Percentiles rank a stretch among this genome's conserved stretches.
Evolutionary conservation across 371 early-diverging fungal species (phyloP).

Genomic region (Paraphysoderma sedebokerense): DNA sequence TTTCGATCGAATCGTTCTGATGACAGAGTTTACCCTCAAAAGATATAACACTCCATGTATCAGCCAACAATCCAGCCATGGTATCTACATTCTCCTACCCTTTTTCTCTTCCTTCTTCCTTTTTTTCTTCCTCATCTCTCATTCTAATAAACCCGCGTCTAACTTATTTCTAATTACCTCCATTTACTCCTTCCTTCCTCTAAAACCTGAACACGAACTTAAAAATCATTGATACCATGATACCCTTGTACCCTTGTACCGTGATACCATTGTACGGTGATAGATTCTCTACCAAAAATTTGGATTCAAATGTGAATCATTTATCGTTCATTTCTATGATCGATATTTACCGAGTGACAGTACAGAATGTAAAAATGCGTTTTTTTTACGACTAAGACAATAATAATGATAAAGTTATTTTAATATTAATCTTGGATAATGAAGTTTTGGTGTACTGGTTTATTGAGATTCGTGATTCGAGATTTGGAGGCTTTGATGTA

Average conservation of each 20-base stretch:
- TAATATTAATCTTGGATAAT: neutral
- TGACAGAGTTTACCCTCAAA: slow-evolving; percentile 42
- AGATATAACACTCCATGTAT: slow-evolving; percentile 85
- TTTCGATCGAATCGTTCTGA: no score
- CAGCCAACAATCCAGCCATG: slow-evolving; percentile 87
- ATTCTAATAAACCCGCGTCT: no score
- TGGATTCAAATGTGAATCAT: slow-evolving; percentile 89
- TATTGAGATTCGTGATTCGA: slow-evolving; percentile 9
- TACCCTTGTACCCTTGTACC: no score
- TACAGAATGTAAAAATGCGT: slow-evolving; percentile 66
- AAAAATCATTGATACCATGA: no score
- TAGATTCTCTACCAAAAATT: slow-evolving; percentile 81
- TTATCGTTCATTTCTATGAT: slow-evolving; percentile 77
- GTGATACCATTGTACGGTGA: no score
- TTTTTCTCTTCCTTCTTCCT: neutral
- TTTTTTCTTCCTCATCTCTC: neutral
- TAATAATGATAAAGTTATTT: slow-evolving; percentile 8
- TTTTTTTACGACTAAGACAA: slow-evolving; percentile 62
- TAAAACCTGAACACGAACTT: no score
- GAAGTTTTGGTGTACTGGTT: neutral
- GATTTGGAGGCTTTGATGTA: slow-evolving; percentile 38
- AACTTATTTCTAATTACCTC: no score
- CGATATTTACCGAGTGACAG: slow-evolving; percentile 69
- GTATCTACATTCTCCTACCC: slow-evolving; percentile 14
- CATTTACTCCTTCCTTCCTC: no score